These are phyloP conservation scores for Austroboletus eburneus DNA, from an alignment of 768 basidiomycete species.

Conservation along the genomic window DNA sequence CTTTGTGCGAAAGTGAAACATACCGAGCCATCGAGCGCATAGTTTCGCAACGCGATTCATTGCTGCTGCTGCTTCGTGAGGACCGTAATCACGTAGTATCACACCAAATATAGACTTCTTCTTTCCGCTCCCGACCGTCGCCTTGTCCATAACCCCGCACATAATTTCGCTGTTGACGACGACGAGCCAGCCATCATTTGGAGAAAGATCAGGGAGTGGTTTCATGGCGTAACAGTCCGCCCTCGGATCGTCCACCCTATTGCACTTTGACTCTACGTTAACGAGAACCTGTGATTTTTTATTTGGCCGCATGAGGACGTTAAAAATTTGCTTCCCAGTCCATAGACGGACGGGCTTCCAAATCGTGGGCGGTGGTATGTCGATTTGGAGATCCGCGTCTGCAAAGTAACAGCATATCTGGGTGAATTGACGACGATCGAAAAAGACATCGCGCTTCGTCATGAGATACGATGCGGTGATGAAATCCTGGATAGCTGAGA, in stretches of 20 bases:
- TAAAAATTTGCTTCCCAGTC: constrained; percentile 99
- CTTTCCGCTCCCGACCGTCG: constrained; percentile 95
- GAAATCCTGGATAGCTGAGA: constrained; percentile 99
- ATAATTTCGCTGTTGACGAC: constrained; percentile 98
- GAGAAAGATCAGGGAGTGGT: constrained; percentile 78
- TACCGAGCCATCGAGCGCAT: constrained; percentile 89
- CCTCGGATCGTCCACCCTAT: constrained; percentile 79
- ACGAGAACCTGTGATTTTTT: constrained; percentile 76
- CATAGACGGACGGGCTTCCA: constrained; percentile 90
- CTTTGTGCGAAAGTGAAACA: constrained; percentile 17
- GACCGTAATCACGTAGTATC: constrained; percentile 94
- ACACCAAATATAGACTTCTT: constrained; percentile 99
- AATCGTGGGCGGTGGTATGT: constrained; percentile 92
- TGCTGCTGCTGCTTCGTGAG: constrained; percentile 88
- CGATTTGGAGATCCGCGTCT: constrained; percentile 88
- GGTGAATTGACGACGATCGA: constrained; percentile 90
- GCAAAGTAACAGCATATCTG: constrained; percentile 95
- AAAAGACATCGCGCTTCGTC: constrained; percentile 88
- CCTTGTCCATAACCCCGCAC: constrained; percentile 99
- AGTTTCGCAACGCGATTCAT: constrained; percentile 97
- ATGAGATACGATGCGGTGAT: constrained; percentile 97
- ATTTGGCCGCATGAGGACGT: constrained; percentile 94
- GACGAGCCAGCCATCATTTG: constrained; percentile 97
- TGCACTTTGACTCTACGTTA: constrained; percentile 95
- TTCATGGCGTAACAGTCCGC: constrained; percentile 59